Conservation (phyloP, 176 grass and related monocot species). For the Oryza australiensis region DNA sequence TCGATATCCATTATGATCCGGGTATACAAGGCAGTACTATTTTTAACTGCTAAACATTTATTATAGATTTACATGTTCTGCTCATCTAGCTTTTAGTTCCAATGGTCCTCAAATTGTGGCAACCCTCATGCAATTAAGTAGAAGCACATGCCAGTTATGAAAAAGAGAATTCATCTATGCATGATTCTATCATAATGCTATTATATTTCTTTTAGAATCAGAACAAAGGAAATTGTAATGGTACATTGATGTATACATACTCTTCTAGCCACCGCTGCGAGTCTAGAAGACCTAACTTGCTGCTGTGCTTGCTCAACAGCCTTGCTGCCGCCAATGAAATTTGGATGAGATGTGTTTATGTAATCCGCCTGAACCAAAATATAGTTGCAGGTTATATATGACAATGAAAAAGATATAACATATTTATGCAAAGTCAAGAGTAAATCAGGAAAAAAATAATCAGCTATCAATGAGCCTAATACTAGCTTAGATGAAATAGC, state of each 20-base stretch:
- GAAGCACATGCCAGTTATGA: neutral
- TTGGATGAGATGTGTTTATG: slow-evolving; percentile 97
- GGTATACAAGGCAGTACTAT: neutral
- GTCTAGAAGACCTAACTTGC: slow-evolving; percentile 73
- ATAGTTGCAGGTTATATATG: slow-evolving; percentile 23
- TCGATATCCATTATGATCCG: neutral
- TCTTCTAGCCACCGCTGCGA: slow-evolving; percentile 62
- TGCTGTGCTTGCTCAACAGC: slow-evolving; percentile 90
- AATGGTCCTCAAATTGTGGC: neutral
- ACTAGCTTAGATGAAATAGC: neutral
- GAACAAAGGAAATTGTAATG: neutral
- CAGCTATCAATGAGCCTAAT: neutral
- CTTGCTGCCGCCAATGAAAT: slow-evolving; percentile 95
- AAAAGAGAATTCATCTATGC: neutral
- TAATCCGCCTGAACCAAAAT: slow-evolving; percentile 85
- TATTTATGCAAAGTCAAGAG: slow-evolving; percentile 15
- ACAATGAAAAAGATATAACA: slow-evolving; percentile 9
- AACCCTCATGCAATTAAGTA: neutral
- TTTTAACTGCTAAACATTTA: neutral
- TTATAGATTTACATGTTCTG: neutral
- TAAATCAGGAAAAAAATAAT: neutral
- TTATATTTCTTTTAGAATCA: neutral
- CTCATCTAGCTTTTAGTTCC: neutral
- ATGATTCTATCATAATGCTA: neutral
- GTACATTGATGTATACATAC: slow-evolving; percentile 42